These are phyloP conservation scores for Colletotrichum australisinense DNA, from an alignment of 2,329 filamentous ascomycete genomes.

Conservation along the genomic window DNA sequence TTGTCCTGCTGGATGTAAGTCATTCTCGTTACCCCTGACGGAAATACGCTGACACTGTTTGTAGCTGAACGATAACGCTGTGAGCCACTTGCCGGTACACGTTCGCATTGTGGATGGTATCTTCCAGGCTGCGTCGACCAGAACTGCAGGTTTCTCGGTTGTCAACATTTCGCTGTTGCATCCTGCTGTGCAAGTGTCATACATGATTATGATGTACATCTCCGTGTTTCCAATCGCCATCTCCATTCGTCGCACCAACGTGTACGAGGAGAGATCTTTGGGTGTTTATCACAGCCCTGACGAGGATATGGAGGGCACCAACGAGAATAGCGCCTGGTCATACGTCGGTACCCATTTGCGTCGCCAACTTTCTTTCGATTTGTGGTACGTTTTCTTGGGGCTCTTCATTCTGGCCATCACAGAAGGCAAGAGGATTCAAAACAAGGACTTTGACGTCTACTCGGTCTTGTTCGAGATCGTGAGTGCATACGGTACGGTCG, in stretches of 20 bases:
- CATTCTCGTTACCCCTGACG: too few species aligned
- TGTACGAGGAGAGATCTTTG: constrained; percentile 91
- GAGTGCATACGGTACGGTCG: constrained; percentile 94
- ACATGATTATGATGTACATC: constrained; percentile 99
- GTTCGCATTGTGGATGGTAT: constrained; percentile 85
- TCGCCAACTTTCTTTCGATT: constrained; percentile 92
- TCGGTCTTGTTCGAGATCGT: constrained; percentile 85
- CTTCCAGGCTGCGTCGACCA: constrained; percentile 89
- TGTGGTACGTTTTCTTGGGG: constrained; percentile 97
- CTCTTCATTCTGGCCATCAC: constrained; percentile 93
- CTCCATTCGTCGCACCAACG: constrained; percentile 91
- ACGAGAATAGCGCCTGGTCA: constrained; percentile 72
- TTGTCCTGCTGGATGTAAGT: constrained; percentile 89
- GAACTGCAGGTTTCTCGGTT: constrained; percentile 90
- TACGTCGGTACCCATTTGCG: constrained; percentile 94
- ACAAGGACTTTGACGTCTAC: constrained; percentile 74
- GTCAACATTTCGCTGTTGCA: constrained; percentile 83
- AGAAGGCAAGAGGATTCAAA: constrained; percentile 79
- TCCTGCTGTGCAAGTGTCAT: constrained; percentile 92
- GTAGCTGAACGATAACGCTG: constrained; percentile 76
- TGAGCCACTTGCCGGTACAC: constrained; percentile 76
- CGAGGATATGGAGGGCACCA: constrained; percentile 60
- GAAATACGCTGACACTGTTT: constrained; percentile 39
- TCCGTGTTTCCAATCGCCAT: constrained; percentile 98
- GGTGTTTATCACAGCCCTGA: constrained; percentile 73